These are phyloP conservation scores for Cucurbita pepo DNA, from an alignment of 306 rosid genomes.

Conservation along the genomic window DNA sequence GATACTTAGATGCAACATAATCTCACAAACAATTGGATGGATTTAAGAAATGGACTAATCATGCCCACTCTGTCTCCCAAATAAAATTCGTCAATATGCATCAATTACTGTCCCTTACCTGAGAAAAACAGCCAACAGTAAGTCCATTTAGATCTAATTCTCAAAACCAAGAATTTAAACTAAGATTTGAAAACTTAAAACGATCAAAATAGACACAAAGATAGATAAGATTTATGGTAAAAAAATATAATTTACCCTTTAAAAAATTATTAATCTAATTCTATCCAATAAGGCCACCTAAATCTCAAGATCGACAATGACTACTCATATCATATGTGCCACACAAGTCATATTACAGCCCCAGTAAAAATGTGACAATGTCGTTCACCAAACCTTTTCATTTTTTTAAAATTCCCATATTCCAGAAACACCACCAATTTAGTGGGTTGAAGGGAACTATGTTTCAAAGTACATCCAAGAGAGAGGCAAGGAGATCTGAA, in stretches of 20 bases:
- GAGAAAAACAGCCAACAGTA: not conserved
- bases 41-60: not conserved
- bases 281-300: not conserved
- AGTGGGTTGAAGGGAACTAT: not conserved
- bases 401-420: not conserved
- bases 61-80: not conserved
- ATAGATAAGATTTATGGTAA: not conserved
- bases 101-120: not conserved
- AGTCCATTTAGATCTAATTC: not conserved
- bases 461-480: not conserved
- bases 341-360: not conserved
- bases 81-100: not conserved
- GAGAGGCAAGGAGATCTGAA: not conserved
- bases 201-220: not conserved
- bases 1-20: not conserved
- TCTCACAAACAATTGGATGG: not conserved
- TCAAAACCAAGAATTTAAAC: not conserved
- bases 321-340: not conserved
- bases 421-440: not conserved
- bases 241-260: not conserved
- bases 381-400: not conserved
- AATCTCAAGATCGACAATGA: not conserved
- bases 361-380: not conserved
- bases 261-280: not conserved
- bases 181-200: not conserved